Base-by-base conservation (phyloP, 306 rosid genomes). In the Lupinus albus region DNA sequence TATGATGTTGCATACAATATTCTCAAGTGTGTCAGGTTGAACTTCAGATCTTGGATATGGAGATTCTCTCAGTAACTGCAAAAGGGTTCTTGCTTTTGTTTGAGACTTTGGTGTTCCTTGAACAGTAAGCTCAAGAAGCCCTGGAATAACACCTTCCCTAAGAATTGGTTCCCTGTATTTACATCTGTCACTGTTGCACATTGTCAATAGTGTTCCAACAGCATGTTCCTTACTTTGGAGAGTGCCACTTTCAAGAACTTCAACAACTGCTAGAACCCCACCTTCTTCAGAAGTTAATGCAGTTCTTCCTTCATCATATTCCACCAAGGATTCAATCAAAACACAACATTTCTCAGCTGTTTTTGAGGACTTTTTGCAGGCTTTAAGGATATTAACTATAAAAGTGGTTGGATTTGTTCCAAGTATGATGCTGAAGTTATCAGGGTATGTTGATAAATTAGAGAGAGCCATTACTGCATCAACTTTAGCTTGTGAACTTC, bases 381-480 rank as follows among this genome's bases (percentile, higher is more conserved):
- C 76, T 80, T 85, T 88, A 15, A 93, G 87, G 67, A 93, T 53
- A 55, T 55, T 61, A 50, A 88, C 84, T 30, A 93, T 85, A 18
- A 56, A 78, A 14, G 95, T 90, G 78, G 88, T 72, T 18, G 96
- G 97, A 17, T 84, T 74, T 64, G 90, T 74, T 78, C 82, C 76
- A 1, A 83, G 88, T 68, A 93, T 84, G 78, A 76, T 45, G 30
- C 47, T 59, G 64, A 88, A 96, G 72, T 82, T 93, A 36, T 60
- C 14, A 1, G 88, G 78, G 66, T 77, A 76, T 11, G 97, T 85
- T 50, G 99, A 88, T 67, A 93, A 88, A 78, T 93, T 93, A 70
- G 99, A 86, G 48, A 93, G 99, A 67, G 97, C 97, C 99, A 85
- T 93, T 17, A 88, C 90, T 39, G 99, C 85, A 72, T 93, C 99